phyloP scores from a whole-genome alignment of 306 rosid genomes.

The Vachellia pachyceras region DNA sequence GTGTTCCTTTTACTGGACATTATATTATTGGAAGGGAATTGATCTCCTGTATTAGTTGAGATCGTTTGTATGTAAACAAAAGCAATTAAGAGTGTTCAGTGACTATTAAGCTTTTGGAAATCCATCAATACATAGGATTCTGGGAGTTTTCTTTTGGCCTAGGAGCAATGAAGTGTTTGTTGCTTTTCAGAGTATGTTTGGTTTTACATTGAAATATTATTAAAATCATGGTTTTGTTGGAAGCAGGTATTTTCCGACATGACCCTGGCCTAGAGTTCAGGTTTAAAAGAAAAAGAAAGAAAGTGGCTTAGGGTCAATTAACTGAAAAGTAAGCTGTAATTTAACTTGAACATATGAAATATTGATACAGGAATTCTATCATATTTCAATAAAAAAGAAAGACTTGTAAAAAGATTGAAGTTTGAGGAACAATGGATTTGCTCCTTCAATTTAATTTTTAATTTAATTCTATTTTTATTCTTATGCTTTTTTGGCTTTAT shows the following conservation, averaged over 20 bases:
- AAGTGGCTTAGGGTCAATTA: neutral
- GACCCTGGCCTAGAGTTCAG: neutral
- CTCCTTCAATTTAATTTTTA: neutral
- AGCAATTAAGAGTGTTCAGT: constrained; percentile 21
- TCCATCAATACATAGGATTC: neutral
- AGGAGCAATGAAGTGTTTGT: neutral
- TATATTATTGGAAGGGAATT: constrained; percentile 34
- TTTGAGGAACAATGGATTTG: neutral
- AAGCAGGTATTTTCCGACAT: neutral
- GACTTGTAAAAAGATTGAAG: neutral
- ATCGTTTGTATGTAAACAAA: constrained; percentile 28
- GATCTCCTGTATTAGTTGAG: constrained; percentile 29
- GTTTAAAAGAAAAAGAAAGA: neutral
- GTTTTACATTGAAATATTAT: neutral
- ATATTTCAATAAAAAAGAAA: no score
- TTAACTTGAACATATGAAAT: neutral
- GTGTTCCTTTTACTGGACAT: constrained; percentile 31
- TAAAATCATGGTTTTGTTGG: neutral
- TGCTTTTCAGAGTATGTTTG: neutral
- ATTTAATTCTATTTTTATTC: neutral
- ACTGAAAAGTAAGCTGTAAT: neutral
- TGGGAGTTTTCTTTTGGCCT: neutral
- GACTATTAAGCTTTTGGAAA: neutral
- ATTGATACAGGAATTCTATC: neutral
- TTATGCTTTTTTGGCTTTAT: neutral